Evolutionary conservation across 129 eudicot genomes (phyloP).

Genomic region (Chrysanthemum lavandulifolium): DNA sequence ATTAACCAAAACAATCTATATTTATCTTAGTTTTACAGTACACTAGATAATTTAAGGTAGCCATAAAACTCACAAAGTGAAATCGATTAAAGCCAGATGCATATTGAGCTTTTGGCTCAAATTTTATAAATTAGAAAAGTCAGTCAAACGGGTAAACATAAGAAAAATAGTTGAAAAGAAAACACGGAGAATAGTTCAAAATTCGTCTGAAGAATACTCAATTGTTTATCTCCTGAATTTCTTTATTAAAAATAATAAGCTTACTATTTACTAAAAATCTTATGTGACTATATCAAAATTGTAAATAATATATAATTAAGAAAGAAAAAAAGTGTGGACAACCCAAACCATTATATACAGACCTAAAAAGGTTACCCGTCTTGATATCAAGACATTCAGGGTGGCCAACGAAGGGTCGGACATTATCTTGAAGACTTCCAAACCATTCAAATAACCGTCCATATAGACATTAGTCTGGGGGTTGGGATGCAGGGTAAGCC

Average conservation of each 20-base stretch:
- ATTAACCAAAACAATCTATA: too few species aligned
- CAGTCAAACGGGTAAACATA: not conserved
- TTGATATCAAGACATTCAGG: too few species aligned
- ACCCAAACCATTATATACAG: too few species aligned
- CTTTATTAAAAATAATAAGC: not conserved
- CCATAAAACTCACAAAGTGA: too few species aligned
- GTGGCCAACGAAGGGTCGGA: too few species aligned
- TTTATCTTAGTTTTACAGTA: too few species aligned
- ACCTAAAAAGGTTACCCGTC: too few species aligned
- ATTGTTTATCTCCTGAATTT: not conserved
- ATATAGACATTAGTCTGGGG: too few species aligned
- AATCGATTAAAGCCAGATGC: not conserved
- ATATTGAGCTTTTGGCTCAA: not conserved
- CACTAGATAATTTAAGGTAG: too few species aligned
- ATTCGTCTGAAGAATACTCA: not conserved
- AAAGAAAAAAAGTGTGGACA: not conserved
- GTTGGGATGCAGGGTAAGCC: constrained; percentile 30
- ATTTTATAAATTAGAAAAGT: not conserved
- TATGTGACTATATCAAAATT: not conserved
- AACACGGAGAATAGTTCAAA: not conserved
- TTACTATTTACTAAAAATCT: not conserved
- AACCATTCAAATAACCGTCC: too few species aligned
- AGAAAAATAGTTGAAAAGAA: not conserved
- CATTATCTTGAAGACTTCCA: too few species aligned
- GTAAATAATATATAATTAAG: not conserved